phyloP scores from a whole-genome alignment of 495 filamentous ascomycete genomes.

The Podospora pseudoanserina region DNA sequence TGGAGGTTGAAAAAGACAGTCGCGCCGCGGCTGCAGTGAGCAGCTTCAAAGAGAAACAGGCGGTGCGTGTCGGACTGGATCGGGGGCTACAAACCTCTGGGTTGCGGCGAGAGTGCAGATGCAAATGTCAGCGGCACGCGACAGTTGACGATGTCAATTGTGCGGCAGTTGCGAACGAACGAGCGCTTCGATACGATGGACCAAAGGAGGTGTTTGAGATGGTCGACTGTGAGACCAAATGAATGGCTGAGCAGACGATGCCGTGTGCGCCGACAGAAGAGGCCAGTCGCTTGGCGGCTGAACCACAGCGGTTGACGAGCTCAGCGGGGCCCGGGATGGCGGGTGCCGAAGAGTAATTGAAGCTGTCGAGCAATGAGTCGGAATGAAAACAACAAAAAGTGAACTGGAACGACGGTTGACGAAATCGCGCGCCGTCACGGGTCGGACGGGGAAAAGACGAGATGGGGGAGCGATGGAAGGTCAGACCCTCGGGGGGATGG shows the following conservation, averaged over 20 bases:
- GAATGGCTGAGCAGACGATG: slow-evolving; percentile 22
- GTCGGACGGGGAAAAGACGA: neutral
- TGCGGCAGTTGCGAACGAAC: slow-evolving; percentile 11
- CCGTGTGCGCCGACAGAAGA: neutral
- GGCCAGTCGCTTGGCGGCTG: slow-evolving; percentile 18
- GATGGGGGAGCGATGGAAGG: neutral
- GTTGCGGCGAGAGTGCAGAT: neutral
- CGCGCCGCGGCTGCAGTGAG: slow-evolving; percentile 2
- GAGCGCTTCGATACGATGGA: slow-evolving; percentile 17
- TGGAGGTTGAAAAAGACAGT: slow-evolving; percentile 1
- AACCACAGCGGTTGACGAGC: neutral
- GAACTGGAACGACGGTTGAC: neutral
- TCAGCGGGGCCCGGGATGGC: neutral
- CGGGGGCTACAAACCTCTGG: slow-evolving; percentile 17
- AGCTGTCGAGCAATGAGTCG: neutral
- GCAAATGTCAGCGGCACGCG: slow-evolving; percentile 10
- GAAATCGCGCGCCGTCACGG: neutral
- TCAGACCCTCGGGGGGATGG: neutral
- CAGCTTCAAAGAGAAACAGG: slow-evolving; percentile 15
- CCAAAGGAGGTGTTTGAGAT: slow-evolving; percentile 27
- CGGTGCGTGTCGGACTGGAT: slow-evolving; percentile 4
- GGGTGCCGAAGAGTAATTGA: neutral
- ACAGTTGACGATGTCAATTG: slow-evolving; percentile 15
- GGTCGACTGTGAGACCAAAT: slow-evolving; percentile 24
- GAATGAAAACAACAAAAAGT: neutral